phyloP scores from a whole-genome alignment of 192 early-diverging fungal genomes.

The Mortierella alpina region DNA sequence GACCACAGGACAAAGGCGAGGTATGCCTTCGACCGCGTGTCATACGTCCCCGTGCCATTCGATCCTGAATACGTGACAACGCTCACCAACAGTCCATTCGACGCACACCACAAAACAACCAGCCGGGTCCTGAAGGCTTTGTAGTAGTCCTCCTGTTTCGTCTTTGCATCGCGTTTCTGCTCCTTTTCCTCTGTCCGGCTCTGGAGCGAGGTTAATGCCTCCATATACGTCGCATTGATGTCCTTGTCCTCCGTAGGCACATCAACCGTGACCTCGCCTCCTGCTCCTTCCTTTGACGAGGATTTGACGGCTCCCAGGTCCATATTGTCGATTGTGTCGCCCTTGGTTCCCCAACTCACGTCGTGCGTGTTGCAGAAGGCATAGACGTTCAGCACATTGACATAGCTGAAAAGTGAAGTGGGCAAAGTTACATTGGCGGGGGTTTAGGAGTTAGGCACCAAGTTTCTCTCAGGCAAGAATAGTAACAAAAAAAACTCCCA shows the following conservation, averaged over 20 bases:
- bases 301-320: constrained; percentile 86
- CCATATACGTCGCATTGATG: constrained; percentile 84
- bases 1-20: constrained; percentile 82
- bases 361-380: constrained; percentile 68
- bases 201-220: constrained; percentile 70
- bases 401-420: constrained; percentile 70
- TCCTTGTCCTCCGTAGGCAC: constrained; percentile 84
- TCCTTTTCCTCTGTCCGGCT: constrained; percentile 57
- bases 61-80: constrained; percentile 67
- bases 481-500: background rate
- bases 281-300: constrained; percentile 74
- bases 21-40: constrained; percentile 57
- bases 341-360: constrained; percentile 93
- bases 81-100: constrained; percentile 76
- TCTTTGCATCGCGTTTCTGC: constrained; percentile 72
- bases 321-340: constrained; percentile 75
- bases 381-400: constrained; percentile 87
- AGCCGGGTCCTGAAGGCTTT: constrained; percentile 83
- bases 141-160: constrained; percentile 86
- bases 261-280: constrained; percentile 77
- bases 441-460: background rate
- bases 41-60: constrained; percentile 35
- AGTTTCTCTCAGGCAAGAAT: background rate
- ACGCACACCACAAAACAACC: constrained; percentile 82
- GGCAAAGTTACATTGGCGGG: background rate